Percentiles rank a stretch among this genome's conserved stretches.
phyloP scores from a whole-genome alignment of 345 rosid species.

The Lumnitzera littorea region DNA sequence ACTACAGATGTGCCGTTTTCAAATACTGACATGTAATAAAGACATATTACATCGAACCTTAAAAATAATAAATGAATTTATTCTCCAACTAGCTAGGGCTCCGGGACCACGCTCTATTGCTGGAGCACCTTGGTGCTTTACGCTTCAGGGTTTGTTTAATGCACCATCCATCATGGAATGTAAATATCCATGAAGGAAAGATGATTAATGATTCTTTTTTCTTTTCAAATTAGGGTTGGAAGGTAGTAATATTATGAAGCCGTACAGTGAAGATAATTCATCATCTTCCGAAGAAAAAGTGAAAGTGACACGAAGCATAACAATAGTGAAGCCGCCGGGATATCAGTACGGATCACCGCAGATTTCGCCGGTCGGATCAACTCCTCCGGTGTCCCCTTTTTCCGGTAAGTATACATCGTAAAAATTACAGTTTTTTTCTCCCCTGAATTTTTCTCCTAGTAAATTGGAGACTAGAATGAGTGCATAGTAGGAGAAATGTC shows the following conservation, averaged over 20 bases:
- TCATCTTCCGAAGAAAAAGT: slow-evolving; percentile 26
- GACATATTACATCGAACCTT: too few species aligned
- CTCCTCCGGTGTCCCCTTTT: slow-evolving; percentile 79
- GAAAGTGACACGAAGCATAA: slow-evolving; percentile 79
- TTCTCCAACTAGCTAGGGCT: too few species aligned
- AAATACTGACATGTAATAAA: not conserved
- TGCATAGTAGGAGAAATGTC: too few species aligned
- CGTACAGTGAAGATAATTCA: slow-evolving; percentile 29
- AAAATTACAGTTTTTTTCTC: not conserved
- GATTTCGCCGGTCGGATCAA: slow-evolving; percentile 80
- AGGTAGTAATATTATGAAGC: slow-evolving; percentile 41
- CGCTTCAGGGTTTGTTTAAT: too few species aligned
- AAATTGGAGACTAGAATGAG: not conserved
- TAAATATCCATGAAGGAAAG: not conserved
- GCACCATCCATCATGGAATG: too few species aligned
- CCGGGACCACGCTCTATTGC: too few species aligned
- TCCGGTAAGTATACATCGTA: slow-evolving; percentile 46
- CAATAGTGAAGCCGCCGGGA: slow-evolving; percentile 86
- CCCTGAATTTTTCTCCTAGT: not conserved
- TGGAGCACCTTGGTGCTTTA: too few species aligned
- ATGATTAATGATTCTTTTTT: not conserved
- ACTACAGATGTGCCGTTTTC: slow-evolving; percentile 13
- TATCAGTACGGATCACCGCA: slow-evolving; percentile 71
- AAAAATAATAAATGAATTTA: too few species aligned
- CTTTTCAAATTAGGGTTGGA: slow-evolving; percentile 39